Conservation (phyloP, 495 filamentous ascomycete genomes). For the Chaetomium tenue region DNA sequence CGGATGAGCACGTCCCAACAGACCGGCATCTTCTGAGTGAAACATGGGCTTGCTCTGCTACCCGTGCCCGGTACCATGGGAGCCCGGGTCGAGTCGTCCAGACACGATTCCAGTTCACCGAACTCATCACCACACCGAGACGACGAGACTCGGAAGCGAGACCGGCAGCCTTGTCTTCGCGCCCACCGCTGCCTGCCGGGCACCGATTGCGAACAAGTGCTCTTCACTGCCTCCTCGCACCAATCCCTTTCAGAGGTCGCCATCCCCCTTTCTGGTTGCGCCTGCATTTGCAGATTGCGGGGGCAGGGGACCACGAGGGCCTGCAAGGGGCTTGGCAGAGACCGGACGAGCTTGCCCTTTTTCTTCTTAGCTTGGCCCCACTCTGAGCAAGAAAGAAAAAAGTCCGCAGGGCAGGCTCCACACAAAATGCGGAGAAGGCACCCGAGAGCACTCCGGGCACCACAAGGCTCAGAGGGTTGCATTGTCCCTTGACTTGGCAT, state of each 20-base stretch:
- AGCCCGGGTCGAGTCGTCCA: background rate
- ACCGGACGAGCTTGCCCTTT: background rate
- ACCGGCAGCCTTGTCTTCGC: constrained; percentile 3
- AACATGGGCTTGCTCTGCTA: background rate
- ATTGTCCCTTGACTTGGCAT: constrained; percentile 4
- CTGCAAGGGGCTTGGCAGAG: constrained; percentile 16
- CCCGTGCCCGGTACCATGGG: constrained; percentile 15
- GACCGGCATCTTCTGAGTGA: constrained; percentile 4
- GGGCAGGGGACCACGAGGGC: constrained; percentile 13
- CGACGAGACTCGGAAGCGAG: background rate
- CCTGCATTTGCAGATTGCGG: constrained; percentile 21
- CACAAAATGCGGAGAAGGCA: constrained; percentile 1
- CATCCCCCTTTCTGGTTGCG: constrained; percentile 15
- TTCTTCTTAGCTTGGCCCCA: background rate
- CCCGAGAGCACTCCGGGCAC: background rate
- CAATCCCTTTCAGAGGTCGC: background rate
- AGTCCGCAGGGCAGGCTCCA: background rate
- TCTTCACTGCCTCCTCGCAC: background rate
- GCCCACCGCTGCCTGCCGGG: background rate
- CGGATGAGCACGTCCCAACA: background rate
- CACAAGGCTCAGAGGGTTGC: background rate
- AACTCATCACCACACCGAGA: background rate
- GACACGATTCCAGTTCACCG: background rate
- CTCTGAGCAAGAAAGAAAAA: constrained; percentile 11
- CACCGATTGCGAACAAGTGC: background rate